phyloP scores from a whole-genome alignment of 148 eudicot genomes.

The Silene conica region DNA sequence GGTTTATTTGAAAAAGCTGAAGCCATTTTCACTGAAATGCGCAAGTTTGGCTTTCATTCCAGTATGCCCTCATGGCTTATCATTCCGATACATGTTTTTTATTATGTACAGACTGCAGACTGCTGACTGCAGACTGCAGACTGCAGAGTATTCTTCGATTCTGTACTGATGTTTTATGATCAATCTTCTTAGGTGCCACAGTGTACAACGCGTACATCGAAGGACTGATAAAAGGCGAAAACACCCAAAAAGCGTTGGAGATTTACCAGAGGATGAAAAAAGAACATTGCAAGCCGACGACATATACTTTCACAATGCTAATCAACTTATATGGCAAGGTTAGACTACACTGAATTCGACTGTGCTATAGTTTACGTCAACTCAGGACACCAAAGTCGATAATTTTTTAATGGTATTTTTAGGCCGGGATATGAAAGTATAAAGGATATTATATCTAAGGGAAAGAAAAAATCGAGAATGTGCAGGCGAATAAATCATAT shows the following conservation, averaged over 20 bases:
- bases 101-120: too few relatives aligned
- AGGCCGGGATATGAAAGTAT: too few relatives aligned
- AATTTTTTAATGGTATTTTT: too few relatives aligned
- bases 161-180: background rate
- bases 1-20: conserved; percentile 63
- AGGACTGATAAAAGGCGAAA: conserved; percentile 67
- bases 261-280: conserved; percentile 68
- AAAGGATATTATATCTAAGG: too few relatives aligned
- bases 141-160: background rate
- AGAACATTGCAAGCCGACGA: conserved; percentile 59
- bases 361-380: too few relatives aligned
- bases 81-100: too few relatives aligned
- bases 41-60: conserved; percentile 46
- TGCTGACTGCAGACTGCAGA: too few relatives aligned
- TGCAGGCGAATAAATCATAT: conserved; percentile 69
- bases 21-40: conserved; percentile 69
- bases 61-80: too few relatives aligned
- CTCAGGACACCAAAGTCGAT: too few relatives aligned
- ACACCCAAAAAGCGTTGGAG: conserved; percentile 49
- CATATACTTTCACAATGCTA: conserved; percentile 83
- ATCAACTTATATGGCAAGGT: conserved; percentile 90
- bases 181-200: conserved; percentile 42
- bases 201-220: conserved; percentile 76
- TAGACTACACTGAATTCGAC: background rate
- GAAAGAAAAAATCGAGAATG: background rate